Evolutionary conservation across 2,329 filamentous ascomycete genomes (phyloP).

Genomic region (Dactylellina parvicollis): DNA sequence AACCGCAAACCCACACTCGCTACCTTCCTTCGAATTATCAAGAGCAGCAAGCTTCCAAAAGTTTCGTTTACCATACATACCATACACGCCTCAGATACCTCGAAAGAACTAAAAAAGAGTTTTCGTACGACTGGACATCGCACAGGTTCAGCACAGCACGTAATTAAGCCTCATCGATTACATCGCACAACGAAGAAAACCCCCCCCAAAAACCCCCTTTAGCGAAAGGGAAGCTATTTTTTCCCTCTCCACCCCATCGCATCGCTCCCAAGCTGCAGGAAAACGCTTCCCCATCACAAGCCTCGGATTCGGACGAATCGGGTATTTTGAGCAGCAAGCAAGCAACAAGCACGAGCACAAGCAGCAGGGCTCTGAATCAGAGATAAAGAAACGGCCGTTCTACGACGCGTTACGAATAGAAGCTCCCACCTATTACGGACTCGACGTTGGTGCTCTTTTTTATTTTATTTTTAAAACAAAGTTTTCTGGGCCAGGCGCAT

Average conservation of each 20-base stretch:
- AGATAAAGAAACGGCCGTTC: conserved; percentile 51
- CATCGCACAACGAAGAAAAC: conserved; percentile 34
- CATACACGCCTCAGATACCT: conserved; percentile 11
- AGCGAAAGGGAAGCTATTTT: conserved; percentile 38
- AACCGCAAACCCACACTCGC: conserved; percentile 29
- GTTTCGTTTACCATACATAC: conserved; percentile 20
- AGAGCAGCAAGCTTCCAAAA: conserved; percentile 33
- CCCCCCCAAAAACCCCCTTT: conserved; percentile 27
- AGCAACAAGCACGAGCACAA: conserved; percentile 13
- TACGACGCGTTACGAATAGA: conserved; percentile 53
- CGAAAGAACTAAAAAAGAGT: conserved; percentile 27
- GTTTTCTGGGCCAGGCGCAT: conserved; percentile 26
- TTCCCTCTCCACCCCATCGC: conserved; percentile 27
- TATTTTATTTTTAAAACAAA: not conserved
- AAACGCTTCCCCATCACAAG: conserved; percentile 44
- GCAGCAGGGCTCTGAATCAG: conserved; percentile 19
- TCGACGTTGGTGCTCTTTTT: conserved; percentile 24
- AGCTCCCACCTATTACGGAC: conserved; percentile 35
- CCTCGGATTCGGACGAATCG: conserved; percentile 46
- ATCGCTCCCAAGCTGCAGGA: conserved; percentile 31
- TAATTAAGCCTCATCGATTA: conserved; percentile 52
- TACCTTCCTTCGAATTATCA: conserved; percentile 24
- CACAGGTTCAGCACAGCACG: conserved; percentile 47
- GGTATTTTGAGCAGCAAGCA: conserved; percentile 51
- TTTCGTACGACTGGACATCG: conserved; percentile 45